Conservation (phyloP, 176 grass and related monocot species). For the Triticum turgidum region DNA sequence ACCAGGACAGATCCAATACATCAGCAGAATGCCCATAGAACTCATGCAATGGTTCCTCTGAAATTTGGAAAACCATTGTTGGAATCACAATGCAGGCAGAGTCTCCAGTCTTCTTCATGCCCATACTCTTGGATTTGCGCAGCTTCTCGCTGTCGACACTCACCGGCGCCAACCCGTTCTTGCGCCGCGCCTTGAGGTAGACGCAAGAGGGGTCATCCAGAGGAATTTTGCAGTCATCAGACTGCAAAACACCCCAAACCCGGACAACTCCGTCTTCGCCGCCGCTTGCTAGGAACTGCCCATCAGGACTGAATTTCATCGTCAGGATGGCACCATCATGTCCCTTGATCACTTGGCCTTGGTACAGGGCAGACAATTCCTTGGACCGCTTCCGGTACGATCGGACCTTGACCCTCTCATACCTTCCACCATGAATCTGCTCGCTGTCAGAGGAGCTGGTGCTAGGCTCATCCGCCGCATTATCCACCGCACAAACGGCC, state of each 20-base stretch:
- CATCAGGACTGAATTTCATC: constrained; percentile 91
- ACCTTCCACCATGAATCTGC: constrained; percentile 31
- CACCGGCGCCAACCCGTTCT: constrained; percentile 44
- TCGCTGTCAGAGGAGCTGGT: constrained; percentile 49
- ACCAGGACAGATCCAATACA: constrained; percentile 87
- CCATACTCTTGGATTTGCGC: constrained; percentile 44
- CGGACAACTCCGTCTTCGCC: constrained; percentile 82
- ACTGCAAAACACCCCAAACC: constrained; percentile 69
- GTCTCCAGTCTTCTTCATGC: constrained; percentile 49
- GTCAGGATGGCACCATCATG: constrained; percentile 84
- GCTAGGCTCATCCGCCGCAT: constrained; percentile 43
- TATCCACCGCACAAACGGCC: constrained; percentile 36
- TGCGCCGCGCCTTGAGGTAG: constrained; percentile 55
- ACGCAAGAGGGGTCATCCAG: constrained; percentile 71
- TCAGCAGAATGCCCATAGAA: constrained; percentile 73
- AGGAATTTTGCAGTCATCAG: constrained; percentile 53
- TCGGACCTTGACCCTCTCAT: constrained; percentile 63
- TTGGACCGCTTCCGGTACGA: constrained; percentile 59
- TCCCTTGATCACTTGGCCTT: constrained; percentile 72
- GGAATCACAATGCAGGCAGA: constrained; percentile 85
- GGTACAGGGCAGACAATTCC: constrained; percentile 77
- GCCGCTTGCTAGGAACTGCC: constrained; percentile 70
- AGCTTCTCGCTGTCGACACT: constrained; percentile 36
- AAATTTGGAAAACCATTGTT: constrained; percentile 55
- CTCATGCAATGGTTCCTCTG: constrained; percentile 71